Conservation (phyloP, 176 grass and related monocot genomes). For the Zoysia pacifica region DNA sequence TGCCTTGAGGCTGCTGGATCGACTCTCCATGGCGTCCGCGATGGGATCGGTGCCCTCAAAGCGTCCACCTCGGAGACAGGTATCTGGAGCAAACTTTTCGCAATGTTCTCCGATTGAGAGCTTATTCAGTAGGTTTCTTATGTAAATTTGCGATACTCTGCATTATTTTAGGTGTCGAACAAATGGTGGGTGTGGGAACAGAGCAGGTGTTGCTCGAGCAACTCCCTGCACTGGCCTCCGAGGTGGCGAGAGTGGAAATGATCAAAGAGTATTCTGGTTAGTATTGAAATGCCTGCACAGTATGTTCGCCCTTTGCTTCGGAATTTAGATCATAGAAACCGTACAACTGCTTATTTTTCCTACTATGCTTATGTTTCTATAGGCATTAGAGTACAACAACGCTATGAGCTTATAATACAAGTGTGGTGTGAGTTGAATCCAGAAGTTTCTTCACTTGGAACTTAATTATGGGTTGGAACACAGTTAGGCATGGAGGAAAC, state of each 20-base stretch:
- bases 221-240: conserved; percentile 72
- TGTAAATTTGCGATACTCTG: neutral
- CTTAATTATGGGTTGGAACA: neutral
- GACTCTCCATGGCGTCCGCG: conserved; percentile 43
- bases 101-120: neutral
- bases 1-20: conserved; percentile 41
- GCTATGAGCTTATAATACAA: neutral
- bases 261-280: conserved; percentile 72
- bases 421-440: neutral
- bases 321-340: neutral
- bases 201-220: conserved; percentile 55
- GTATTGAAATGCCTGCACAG: neutral
- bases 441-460: neutral
- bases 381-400: neutral
- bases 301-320: neutral
- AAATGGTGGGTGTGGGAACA: conserved; percentile 36
- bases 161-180: conserved; percentile 31
- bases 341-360: neutral
- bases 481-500: conserved; percentile 5
- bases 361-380: neutral
- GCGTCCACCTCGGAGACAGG: conserved; percentile 34
- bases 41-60: conserved; percentile 48
- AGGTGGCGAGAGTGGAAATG: conserved; percentile 83
- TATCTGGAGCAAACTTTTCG: conserved; percentile 28
- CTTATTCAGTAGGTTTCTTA: neutral